Evolutionary conservation across 2,329 filamentous ascomycete species (phyloP).

Genomic region (Scortechinia acanthostroma): DNA sequence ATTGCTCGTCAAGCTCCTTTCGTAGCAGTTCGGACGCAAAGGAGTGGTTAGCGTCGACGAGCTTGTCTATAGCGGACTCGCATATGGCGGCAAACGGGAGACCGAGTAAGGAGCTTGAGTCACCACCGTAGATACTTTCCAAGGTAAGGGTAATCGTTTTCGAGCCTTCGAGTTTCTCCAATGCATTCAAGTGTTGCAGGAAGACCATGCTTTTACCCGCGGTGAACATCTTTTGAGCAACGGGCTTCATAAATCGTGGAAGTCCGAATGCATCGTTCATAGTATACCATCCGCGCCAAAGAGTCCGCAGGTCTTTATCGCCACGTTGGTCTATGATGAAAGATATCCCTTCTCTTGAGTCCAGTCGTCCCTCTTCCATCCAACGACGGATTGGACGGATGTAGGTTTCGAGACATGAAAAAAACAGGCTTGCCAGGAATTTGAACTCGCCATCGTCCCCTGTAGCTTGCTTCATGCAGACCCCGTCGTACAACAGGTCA

Average conservation of each 20-base stretch:
- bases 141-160: neutral
- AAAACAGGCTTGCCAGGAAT: neutral
- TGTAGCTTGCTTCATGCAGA: neutral
- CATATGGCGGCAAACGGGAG: neutral
- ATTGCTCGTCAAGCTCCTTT: neutral
- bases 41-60: neutral
- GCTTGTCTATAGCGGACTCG: neutral
- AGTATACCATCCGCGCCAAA: neutral
- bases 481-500: neutral
- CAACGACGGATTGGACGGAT: neutral
- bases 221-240: neutral
- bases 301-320: neutral
- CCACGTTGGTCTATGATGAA: neutral
- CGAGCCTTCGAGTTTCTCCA: neutral
- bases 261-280: neutral
- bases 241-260: neutral
- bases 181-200: neutral
- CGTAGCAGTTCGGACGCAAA: neutral
- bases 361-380: constrained; percentile 1
- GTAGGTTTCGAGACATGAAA: neutral
- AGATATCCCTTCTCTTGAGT: neutral
- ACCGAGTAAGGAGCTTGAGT: neutral
- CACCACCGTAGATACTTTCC: neutral
- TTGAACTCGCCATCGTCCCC: neutral
- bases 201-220: constrained; percentile 2